Evolutionary conservation across 2,329 filamentous ascomycete species (phyloP), one percentile per base, ranked within the genome.

Genomic region (Sphaerulina vaccinii): DNA sequence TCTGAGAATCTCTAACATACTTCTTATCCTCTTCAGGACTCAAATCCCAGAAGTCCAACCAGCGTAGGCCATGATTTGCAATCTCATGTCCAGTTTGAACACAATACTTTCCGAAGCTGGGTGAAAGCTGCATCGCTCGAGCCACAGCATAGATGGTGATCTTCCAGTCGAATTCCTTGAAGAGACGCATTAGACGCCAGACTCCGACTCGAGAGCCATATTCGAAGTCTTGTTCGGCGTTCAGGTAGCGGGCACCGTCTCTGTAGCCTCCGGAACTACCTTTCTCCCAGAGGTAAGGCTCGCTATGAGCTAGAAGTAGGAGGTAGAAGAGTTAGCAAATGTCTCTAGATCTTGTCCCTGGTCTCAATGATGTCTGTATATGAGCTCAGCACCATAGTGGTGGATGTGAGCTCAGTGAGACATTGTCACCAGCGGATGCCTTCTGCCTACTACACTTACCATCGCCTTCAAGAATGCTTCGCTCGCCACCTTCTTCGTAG

Each of bases 161-260:
- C 42, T 69, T 69, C 71, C 70, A 73, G 5, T 68, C 69, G 35
- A 70, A 71, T 50, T 73, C 71, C 49, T 70, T 68, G 59, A 74
- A 73, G 2, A 75, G 60, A 2, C 70, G 64, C 54, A 72, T 66
- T 5, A 75, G 58, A 11, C 72, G 61, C 72, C 72, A 75, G 5
- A 70, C 65, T 3, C 69, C 69, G 2, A 64, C 60, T 9, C 69
- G 60, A 13, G 60, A 63, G 19, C 69, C 68, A 43, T 70, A 70
- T 41, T 72, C 71, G 47, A 72, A 73, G 57, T 79, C 76, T 22
- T 60, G 58, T 63, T 80, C 77, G 44, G 70, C 70, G 54, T 75
- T 78, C 56, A 73, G 67, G 41, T 69, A 71, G 42, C 76, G 71
- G 57, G 24, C 68, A 51, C 45, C 58, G 48, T 59, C 61, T 56